Evolutionary conservation across 345 rosid genomes (phyloP), one percentile per base, ranked within the genome.

Genomic region (Schrenkiella parvula): DNA sequence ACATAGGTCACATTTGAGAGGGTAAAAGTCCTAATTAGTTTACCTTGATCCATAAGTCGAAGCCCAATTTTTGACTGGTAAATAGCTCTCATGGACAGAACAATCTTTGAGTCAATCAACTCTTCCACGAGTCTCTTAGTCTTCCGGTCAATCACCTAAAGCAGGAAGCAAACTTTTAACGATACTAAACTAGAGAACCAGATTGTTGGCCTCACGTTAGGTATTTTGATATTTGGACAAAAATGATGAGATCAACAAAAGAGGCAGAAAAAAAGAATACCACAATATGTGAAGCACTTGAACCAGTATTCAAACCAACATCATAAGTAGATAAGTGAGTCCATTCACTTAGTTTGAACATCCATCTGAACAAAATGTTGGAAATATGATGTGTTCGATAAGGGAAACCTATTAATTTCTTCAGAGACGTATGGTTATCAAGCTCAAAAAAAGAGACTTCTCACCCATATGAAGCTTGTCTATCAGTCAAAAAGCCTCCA

Each of bases 271-370:
- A 29, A 37, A 74, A 82, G 60, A 71, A 59, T 82, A 90, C 98
- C 95, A 92, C 98, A 77, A 93, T 89, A 80, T 93, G 79, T n/a
- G 98, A 88, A 80, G 96, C 92, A 81, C 88, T 82, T 57, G 98
- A 83, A 54, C 98, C 98, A 64, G 83, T 85, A 70, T 87, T 86
- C 82, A 90, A 84, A 73, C 98, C 98, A 60, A 89, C 84, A 47
- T 89, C 96, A 71, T 93, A 91, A 17, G 93, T 82, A 41, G 97
- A 87, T 80, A 89, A 81, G 65, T 87, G 90, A 65, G 89, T 87
- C 98, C 98, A 93, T 77, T 93, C 98, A 81, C 97, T 89, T 64
- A 93, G 88, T 78, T 91, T 93, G 57, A 93, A 91, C 78, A 89
- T 84, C 98, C 98, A 90, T 84, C 96, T 92, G 69, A 35, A 23